Evolutionary conservation across 768 basidiomycete genomes (phyloP), one percentile per base, ranked within the genome.

Genomic region (Suillus lakei): DNA sequence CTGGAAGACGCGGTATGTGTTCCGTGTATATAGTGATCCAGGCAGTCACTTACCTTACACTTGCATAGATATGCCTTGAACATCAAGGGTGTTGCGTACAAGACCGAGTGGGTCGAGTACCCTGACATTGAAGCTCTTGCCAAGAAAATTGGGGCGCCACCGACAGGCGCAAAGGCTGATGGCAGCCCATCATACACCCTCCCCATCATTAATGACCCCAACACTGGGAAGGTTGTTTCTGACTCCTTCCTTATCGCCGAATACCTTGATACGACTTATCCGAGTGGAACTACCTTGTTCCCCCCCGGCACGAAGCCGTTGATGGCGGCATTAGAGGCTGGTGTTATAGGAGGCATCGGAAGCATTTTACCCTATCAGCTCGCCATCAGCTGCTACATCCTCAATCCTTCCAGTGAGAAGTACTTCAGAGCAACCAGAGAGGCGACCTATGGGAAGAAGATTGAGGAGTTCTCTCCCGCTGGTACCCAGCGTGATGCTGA

Each of bases 211-310:
- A 69, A 77, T 55, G 83, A 85, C 62, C 75, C 79, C 32, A 71
- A 71, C 39, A 83, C 78, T 6, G 72, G 73, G 2, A 67, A 63
- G 15, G 69, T 76, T 62, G 28, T 84, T 32, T 41, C 81, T 0
- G 83, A 86, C 61, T 82, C 82, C 6, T 74, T 78, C 62, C 69
- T 70, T 21, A 85, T 85, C 59, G 82, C 83, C 0, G 73, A 76
- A 64, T 85, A 85, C 64, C 82, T 84, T 43, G 84, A 86, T 38
- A 73, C 68, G 18, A 71, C 72, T 0, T 85, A 83, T 66, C 82
- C 83, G 5, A 32, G 43, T 12, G 77, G 78, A 2, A 77, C 76
- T 8, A 65, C 63, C 13, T 71, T 86, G 53, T 78, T 88, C 70
- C 84, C 84, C 0, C 26, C 61, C 4, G 81, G 80, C 21, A 78